Evolutionary conservation across 2,329 filamentous ascomycete genomes (phyloP), one percentile per base, ranked within the genome.

Genomic region (Talaromyces sp.): DNA sequence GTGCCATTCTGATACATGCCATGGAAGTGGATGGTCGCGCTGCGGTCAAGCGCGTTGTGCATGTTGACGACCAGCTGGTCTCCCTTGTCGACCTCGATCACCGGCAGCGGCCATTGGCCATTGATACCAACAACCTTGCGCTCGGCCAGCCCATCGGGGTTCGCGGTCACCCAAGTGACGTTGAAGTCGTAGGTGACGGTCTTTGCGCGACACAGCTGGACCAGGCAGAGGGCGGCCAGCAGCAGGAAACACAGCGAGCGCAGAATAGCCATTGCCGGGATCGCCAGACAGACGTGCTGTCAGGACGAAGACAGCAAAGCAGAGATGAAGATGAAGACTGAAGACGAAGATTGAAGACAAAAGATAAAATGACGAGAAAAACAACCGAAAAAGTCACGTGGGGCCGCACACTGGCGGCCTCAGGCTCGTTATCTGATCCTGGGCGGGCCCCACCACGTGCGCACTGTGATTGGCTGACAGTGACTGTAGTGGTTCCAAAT

Each of bases 1-100:
- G 88, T 89, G 11, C 88, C 88, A 65, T 90, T 90, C 69, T 91
- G 88, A 68, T 85, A 91, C 63, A 93, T 80, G 17, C 90, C 90
- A 65, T 93, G 90, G 71, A 89, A 92, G 69, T 93, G 90, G 5
- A 92, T 79, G 41, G 81, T 83, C 9, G 87, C 88, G 12, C 81
- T 83, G 65, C 83, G 72, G 65, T 91, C 89, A 0, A 88, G 83
- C 24, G 82, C 79, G 66, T 93, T 93, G 65, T 84, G 76, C 56
- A 91, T 79, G 32, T 89, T 84, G 50, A 92, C 84, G 3, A 90
- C 72, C 9, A 94, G 72, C 1, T 82, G 85, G 66, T 94, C 90
- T 21, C 88, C 89, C 64, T 89, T 85, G 65, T 89, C 90, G 63
- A 86, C 85, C 64, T 90, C 84, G 52, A 94, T 84, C 51, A 89